These are phyloP conservation scores for Mycena vitilis DNA, from an alignment of 768 basidiomycete genomes.

Conservation along the genomic window DNA sequence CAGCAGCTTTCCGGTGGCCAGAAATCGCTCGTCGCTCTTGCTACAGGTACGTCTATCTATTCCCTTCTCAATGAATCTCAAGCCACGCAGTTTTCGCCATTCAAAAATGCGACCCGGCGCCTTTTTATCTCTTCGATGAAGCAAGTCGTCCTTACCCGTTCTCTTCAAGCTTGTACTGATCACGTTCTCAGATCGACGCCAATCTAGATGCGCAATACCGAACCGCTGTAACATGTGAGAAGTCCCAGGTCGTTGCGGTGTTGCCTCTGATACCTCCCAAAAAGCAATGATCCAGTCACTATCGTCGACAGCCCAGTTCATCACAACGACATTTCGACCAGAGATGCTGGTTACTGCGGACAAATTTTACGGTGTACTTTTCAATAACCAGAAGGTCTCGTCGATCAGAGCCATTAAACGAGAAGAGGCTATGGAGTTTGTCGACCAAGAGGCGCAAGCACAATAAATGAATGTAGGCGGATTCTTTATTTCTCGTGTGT, in stretches of 20 bases:
- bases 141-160: constrained; percentile 46
- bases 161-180: constrained; percentile 9
- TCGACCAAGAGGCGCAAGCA: constrained; percentile 65
- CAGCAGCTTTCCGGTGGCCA: constrained; percentile 98
- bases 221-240: constrained; percentile 92
- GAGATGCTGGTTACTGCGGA: constrained; percentile 97
- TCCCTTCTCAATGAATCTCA: too few species aligned
- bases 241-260: not conserved
- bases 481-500: constrained; percentile 15
- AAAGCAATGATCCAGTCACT: constrained; percentile 94
- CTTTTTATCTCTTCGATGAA: constrained; percentile 99
- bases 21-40: constrained; percentile 95
- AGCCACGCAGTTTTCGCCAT: constrained; percentile 83
- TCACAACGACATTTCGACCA: constrained; percentile 97
- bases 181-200: constrained; percentile 82
- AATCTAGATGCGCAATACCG: constrained; percentile 98
- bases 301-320: constrained; percentile 90
- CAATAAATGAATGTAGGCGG: constrained; percentile 35
- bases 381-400: constrained; percentile 95
- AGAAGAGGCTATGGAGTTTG: constrained; percentile 94
- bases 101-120: constrained; percentile 98
- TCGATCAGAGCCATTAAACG: constrained; percentile 88
- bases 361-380: constrained; percentile 97
- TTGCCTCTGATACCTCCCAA: constrained; percentile 1
- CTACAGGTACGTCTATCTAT: constrained; percentile 54